phyloP scores from a whole-genome alignment of 1,284 basidiomycete species.

The Leccinum subrobustum region DNA sequence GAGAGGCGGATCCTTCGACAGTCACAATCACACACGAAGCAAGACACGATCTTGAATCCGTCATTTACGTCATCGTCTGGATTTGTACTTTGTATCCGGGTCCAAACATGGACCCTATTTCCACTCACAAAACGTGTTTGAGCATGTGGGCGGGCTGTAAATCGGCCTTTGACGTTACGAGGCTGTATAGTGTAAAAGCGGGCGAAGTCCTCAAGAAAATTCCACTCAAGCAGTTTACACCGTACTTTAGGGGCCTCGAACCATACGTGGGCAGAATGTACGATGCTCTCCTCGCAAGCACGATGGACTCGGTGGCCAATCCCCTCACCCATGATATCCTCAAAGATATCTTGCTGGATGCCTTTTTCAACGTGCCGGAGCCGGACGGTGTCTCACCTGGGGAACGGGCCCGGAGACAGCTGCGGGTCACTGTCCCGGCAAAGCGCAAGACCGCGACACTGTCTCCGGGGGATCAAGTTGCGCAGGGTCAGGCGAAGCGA shows the following conservation, averaged over 20 bases:
- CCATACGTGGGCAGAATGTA: background rate
- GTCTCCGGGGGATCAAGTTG: background rate
- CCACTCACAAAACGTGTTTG: background rate
- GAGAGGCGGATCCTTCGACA: background rate
- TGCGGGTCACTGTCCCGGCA: background rate
- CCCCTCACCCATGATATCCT: background rate
- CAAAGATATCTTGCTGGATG: background rate
- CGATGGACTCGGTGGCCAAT: background rate
- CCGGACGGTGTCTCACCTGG: background rate
- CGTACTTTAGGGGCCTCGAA: background rate
- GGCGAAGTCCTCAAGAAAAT: too few species aligned
- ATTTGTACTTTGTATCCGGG: background rate
- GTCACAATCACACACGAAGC: background rate
- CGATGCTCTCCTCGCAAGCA: background rate
- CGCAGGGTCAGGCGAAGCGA: background rate
- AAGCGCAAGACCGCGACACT: background rate
- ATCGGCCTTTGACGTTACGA: background rate
- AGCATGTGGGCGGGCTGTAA: background rate
- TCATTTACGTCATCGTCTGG: background rate
- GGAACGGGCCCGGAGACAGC: background rate
- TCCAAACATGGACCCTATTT: background rate
- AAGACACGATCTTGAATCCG: background rate
- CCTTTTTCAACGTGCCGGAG: background rate
- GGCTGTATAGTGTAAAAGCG: background rate
- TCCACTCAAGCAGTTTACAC: background rate